A percentile compares a stretch with the other conserved stretches of the same genome.
These are phyloP conservation scores for Aspergillus ellipticus DNA, from an alignment of 495 filamentous ascomycete species.

Conservation along the genomic window DNA sequence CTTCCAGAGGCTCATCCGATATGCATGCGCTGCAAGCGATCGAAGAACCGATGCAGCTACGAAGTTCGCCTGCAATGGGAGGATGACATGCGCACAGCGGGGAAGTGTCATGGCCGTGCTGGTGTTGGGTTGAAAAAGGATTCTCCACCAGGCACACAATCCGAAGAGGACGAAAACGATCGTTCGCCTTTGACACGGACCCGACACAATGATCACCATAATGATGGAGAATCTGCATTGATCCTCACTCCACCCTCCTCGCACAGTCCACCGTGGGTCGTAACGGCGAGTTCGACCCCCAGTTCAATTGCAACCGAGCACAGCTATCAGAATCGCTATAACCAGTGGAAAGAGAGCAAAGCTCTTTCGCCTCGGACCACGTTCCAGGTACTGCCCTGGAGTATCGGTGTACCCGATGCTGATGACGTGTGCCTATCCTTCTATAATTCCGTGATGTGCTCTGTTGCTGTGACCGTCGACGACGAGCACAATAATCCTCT, in stretches of 20 bases:
- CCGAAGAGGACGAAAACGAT: not conserved
- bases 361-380: not conserved
- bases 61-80: not conserved
- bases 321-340: not conserved
- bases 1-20: not conserved
- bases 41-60: conserved; percentile 1
- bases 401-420: not conserved
- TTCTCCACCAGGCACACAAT: not conserved
- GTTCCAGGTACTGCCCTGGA: not conserved
- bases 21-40: conserved; percentile 2
- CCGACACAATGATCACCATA: not conserved
- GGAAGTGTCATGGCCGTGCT: conserved; percentile 6
- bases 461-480: conserved; percentile 1
- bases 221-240: not conserved
- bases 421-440: conserved; percentile 1
- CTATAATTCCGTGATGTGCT: conserved; percentile 3
- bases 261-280: not conserved
- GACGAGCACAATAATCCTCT: conserved; percentile 2
- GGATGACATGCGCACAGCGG: conserved; percentile 2
- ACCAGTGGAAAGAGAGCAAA: not conserved
- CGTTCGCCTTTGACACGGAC: not conserved
- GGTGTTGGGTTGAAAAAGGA: not conserved
- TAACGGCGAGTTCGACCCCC: not conserved
- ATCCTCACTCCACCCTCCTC: conserved; percentile 3
- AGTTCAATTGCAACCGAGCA: not conserved